Evolutionary conservation across 768 basidiomycete species (phyloP), one percentile per base, ranked within the genome.

Genomic region (Kwoniella shandongensis): DNA sequence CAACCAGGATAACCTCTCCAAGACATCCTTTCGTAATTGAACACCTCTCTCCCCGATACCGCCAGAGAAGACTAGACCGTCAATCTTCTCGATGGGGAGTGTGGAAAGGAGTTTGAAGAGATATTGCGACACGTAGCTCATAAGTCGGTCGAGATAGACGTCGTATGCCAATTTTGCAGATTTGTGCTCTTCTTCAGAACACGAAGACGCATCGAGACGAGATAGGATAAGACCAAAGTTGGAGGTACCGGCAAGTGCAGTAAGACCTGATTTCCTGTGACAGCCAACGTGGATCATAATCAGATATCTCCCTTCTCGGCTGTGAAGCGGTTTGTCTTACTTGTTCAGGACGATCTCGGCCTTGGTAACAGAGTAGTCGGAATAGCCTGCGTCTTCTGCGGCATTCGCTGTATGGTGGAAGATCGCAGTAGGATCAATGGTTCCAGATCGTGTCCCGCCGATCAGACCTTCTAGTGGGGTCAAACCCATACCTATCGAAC

Each of bases 401-500:
- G 86, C 82, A 13, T 74, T 58, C 1, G 55, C 82, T 80, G 73
- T 88, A 72, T 87, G 86, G 70, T 94, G 91, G 78, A 94, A 93
- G 61, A 94, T 86, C 48, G 92, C 82, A 39, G 85, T 85, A 13
- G 91, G 89, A 75, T 96, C 92, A 68, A 93, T 80, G 1, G 82
- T 81, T 8, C 92, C 91, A 13, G 85, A 83, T 46, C 92, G 85
- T 1, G 91, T 93, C 1, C 89, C 90, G 15, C 92, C 91, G 3
- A 91, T 90, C 0, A 94, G 79, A 1, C 91, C 91, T 52, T 85
- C 84, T n/a, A 91, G 76, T 3, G 91, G 91, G 1, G 92, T 92
- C 35, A 96, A 82, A 2, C 91, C 91, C 92, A 96, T 96, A 35
- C 57, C 73, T 65, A 44, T 32, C 50, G 42, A 38, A 1, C 57